A percentile compares a stretch with the other conserved stretches of the same genome.
These are phyloP conservation scores for Sugiyamaella qingdaonensis DNA, from an alignment of 805 yeast species.

Conservation along the genomic window DNA sequence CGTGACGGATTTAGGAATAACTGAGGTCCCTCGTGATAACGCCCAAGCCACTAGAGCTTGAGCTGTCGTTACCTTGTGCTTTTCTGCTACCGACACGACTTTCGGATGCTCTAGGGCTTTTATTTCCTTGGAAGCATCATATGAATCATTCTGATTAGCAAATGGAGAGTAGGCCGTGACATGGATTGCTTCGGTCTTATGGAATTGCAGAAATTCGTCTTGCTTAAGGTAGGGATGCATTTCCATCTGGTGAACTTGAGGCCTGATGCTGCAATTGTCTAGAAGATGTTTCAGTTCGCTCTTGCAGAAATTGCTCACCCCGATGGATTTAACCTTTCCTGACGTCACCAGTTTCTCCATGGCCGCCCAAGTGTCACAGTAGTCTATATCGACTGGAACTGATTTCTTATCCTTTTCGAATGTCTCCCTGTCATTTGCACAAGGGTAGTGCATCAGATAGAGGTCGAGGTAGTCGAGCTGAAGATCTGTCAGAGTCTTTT, in stretches of 20 bases:
- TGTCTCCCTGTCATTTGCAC: slow-evolving; percentile 33
- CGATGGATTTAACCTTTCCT: slow-evolving; percentile 56
- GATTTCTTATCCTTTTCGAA: slow-evolving; percentile 22
- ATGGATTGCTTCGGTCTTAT: slow-evolving; percentile 42
- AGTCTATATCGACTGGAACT: slow-evolving; percentile 22
- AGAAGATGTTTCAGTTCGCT: slow-evolving; percentile 58
- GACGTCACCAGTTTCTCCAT: slow-evolving; percentile 53
- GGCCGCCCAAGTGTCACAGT: slow-evolving; percentile 52
- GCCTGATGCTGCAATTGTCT: slow-evolving; percentile 41
- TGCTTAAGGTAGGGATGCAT: slow-evolving; percentile 49
- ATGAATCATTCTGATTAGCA: slow-evolving; percentile 22
- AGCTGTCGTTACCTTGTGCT: slow-evolving; percentile 51
- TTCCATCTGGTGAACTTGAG: slow-evolving; percentile 69
- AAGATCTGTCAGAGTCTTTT: slow-evolving; percentile 40
- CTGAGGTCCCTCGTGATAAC: slow-evolving; percentile 64
- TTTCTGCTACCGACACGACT: slow-evolving; percentile 50
- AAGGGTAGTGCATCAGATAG: slow-evolving; percentile 52
- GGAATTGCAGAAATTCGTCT: slow-evolving; percentile 41
- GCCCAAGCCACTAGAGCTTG: slow-evolving; percentile 76
- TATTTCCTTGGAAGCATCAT: slow-evolving; percentile 33
- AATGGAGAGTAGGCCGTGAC: slow-evolving; percentile 64
- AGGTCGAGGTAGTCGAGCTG: slow-evolving; percentile 50
- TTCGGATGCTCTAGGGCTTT: slow-evolving; percentile 47
- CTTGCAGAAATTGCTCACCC: slow-evolving; percentile 61
- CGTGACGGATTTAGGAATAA: slow-evolving; percentile 74